phyloP scores from a whole-genome alignment of 2,329 filamentous ascomycete species.

The Fusarium sp. region DNA sequence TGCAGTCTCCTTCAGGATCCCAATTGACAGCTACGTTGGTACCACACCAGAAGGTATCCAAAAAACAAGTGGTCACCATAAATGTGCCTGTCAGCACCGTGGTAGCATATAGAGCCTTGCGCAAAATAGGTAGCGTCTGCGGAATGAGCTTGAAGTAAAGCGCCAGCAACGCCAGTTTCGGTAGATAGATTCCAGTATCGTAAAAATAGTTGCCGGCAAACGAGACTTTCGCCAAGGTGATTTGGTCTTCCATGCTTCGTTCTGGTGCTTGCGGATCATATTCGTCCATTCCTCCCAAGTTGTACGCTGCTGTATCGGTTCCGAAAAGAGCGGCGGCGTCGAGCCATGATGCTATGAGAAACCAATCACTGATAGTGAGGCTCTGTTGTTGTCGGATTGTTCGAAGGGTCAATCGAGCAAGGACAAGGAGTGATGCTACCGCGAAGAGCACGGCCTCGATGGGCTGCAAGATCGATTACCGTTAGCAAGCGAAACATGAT shows the following conservation, averaged over 20 bases:
- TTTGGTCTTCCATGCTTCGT: slow-evolving; percentile 25
- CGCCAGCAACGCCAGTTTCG: slow-evolving; percentile 47
- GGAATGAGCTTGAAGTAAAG: slow-evolving; percentile 49
- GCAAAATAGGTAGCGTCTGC: slow-evolving; percentile 42
- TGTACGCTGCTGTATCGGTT: slow-evolving; percentile 47
- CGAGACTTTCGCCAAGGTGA: slow-evolving; percentile 45
- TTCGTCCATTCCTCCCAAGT: slow-evolving; percentile 47
- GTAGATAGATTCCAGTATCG: slow-evolving; percentile 49
- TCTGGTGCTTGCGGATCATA: slow-evolving; percentile 36
- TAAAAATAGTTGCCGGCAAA: slow-evolving; percentile 52
- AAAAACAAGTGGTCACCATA: slow-evolving; percentile 41
- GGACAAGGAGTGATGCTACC: slow-evolving; percentile 40
- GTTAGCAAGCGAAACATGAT: slow-evolving; percentile 20
- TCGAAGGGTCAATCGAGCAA: slow-evolving; percentile 44
- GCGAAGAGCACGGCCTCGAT: slow-evolving; percentile 47
- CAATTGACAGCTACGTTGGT: slow-evolving; percentile 47
- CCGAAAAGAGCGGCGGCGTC: slow-evolving; percentile 46
- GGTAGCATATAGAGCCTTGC: slow-evolving; percentile 40
- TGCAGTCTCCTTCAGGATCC: slow-evolving; percentile 43
- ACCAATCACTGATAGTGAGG: slow-evolving; percentile 50
- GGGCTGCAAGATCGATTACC: slow-evolving; percentile 36
- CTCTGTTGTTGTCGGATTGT: slow-evolving; percentile 40
- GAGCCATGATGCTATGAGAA: slow-evolving; percentile 44
- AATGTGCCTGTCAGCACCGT: slow-evolving; percentile 44
- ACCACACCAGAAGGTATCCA: slow-evolving; percentile 52